phyloP scores from a whole-genome alignment of 2,329 filamentous ascomycete genomes.

The Thelonectria olida region DNA sequence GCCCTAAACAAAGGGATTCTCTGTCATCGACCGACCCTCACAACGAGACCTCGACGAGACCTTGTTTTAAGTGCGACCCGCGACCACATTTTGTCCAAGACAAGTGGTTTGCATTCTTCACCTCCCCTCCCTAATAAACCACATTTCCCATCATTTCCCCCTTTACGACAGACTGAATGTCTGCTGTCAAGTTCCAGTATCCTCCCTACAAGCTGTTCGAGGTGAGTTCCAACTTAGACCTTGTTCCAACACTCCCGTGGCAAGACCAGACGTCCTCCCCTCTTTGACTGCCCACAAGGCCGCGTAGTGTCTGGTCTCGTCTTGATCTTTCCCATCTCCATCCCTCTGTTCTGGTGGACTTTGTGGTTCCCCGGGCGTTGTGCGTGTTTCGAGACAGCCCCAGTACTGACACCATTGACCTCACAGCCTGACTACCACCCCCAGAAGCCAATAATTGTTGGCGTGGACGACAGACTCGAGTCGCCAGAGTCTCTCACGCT shows the following conservation, averaged over 20 bases:
- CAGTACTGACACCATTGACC: conserved; percentile 38
- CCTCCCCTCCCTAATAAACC: conserved; percentile 37
- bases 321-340: conserved; percentile 17
- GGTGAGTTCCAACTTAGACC: conserved; percentile 58
- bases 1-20: conserved; percentile 39
- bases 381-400: conserved; percentile 30
- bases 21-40: conserved; percentile 41
- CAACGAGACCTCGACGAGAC: conserved; percentile 50
- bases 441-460: conserved; percentile 65
- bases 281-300: conserved; percentile 23
- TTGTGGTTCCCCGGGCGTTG: conserved; percentile 12
- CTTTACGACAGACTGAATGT: conserved; percentile 63
- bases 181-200: conserved; percentile 64
- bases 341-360: conserved; percentile 23
- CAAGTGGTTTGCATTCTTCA: conserved; percentile 49
- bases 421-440: conserved; percentile 61
- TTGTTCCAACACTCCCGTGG: conserved; percentile 43
- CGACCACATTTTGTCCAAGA: conserved; percentile 48
- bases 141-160: conserved; percentile 47
- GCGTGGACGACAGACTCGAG: conserved; percentile 63
- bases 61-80: conserved; percentile 46
- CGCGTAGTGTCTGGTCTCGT: conserved; percentile 25
- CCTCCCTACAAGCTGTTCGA: conserved; percentile 67
- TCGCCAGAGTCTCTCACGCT: conserved; percentile 66
- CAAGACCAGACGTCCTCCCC: conserved; percentile 31